A percentile compares a stretch with the other conserved stretches of the same genome.
phyloP scores from a whole-genome alignment of 345 rosid species.

The Euphorbia lathyris region DNA sequence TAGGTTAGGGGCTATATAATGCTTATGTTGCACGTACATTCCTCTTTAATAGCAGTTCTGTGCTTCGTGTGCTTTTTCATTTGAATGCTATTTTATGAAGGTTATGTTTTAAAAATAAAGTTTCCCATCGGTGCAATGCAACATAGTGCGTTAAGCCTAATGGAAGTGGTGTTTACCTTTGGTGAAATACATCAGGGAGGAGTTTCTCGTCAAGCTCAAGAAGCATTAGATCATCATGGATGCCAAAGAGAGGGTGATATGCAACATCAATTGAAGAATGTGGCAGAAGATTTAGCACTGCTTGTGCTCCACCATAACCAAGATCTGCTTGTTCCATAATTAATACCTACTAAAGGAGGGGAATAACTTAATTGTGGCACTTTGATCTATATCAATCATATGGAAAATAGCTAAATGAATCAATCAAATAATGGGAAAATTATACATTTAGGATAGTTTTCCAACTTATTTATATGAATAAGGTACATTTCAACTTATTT shows the following conservation, averaged over 20 bases:
- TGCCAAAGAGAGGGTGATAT: constrained; percentile 68
- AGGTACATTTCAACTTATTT: too few species aligned
- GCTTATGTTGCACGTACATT: too few species aligned
- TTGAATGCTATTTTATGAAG: too few species aligned
- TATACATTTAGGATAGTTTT: too few species aligned
- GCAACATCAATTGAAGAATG: constrained; percentile 50
- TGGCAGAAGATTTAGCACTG: constrained; percentile 51
- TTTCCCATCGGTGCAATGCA: too few species aligned
- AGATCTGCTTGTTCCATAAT: constrained; percentile 16
- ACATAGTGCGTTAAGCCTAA: too few species aligned
- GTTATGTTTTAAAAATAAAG: too few species aligned
- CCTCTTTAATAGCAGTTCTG: too few species aligned
- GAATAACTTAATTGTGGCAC: background rate
- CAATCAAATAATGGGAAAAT: too few species aligned
- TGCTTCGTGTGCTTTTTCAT: too few species aligned
- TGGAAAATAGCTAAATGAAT: background rate
- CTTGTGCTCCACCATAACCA: constrained; percentile 45
- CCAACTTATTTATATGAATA: too few species aligned
- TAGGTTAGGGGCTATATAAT: too few species aligned
- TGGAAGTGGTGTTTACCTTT: constrained; percentile 39
- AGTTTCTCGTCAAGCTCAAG: constrained; percentile 74
- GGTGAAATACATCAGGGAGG: constrained; percentile 57
- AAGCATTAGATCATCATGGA: constrained; percentile 64
- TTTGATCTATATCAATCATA: background rate
- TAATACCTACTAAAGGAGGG: background rate